Conservation (phyloP, 2,329 filamentous ascomycete genomes). For the Alternaria incomplexa region DNA sequence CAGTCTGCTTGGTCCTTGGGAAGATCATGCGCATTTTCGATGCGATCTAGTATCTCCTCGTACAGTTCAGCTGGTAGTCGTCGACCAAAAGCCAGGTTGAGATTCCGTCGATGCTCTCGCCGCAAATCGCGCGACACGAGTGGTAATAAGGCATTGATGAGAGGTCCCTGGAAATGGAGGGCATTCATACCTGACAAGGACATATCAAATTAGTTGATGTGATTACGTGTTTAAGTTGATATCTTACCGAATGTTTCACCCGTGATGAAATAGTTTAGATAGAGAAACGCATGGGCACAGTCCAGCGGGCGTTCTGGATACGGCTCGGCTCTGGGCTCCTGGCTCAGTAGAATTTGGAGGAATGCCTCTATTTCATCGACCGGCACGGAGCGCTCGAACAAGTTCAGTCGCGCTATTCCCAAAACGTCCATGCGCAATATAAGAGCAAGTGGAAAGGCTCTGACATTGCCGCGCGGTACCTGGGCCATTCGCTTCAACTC, state of each 20-base stretch:
- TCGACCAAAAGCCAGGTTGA: background rate
- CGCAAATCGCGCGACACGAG: background rate
- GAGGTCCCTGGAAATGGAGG: no score
- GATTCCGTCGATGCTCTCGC: background rate
- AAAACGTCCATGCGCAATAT: background rate
- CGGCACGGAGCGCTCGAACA: background rate
- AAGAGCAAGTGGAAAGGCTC: background rate
- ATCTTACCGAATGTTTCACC: background rate
- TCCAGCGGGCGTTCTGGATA: background rate
- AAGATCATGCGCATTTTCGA: background rate
- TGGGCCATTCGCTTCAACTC: background rate
- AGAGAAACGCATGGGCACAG: background rate
- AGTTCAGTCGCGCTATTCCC: background rate
- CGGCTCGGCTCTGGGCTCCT: background rate
- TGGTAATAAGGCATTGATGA: background rate
- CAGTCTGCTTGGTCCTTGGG: background rate
- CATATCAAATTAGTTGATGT: no score
- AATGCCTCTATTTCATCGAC: background rate
- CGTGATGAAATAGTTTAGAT: background rate
- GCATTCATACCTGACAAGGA: no score
- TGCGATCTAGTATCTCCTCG: background rate
- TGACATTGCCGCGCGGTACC: background rate
- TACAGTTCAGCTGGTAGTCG: background rate
- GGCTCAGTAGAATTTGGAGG: background rate
- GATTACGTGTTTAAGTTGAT: background rate